Conservation (phyloP, 768 basidiomycete genomes). For the Asterophora parasitica region DNA sequence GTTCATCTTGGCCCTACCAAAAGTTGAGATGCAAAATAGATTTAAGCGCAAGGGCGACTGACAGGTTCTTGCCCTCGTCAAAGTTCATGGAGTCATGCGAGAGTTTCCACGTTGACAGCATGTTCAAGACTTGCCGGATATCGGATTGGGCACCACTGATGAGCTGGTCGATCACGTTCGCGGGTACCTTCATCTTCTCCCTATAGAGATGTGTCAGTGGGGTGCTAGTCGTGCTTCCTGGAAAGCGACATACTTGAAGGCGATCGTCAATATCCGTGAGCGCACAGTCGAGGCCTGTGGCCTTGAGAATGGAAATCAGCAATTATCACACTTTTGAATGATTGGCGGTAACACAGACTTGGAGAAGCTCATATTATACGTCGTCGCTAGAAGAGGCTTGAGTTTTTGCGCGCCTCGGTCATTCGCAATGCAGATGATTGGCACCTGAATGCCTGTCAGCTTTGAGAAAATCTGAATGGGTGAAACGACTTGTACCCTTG, state of each 20-base stretch:
- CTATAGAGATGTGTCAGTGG: constrained; percentile 30
- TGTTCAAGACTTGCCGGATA: constrained; percentile 95
- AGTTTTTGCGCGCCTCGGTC: constrained; percentile 85
- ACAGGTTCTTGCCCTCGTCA: constrained; percentile 91
- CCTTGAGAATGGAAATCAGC: constrained; percentile 35
- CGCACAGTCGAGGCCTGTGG: constrained; percentile 74
- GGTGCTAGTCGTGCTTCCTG: not conserved
- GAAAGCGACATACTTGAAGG: constrained; percentile 67
- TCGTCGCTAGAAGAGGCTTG: constrained; percentile 73
- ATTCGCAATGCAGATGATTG: constrained; percentile 97
- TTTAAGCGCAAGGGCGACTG: constrained; percentile 24
- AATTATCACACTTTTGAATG: not conserved
- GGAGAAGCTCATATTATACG: constrained; percentile 72
- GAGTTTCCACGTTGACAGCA: constrained; percentile 97
- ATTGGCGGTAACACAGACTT: constrained; percentile 43
- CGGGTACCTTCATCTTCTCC: constrained; percentile 90
- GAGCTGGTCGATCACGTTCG: constrained; percentile 89
- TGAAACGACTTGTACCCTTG: constrained; percentile 49
- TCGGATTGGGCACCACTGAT: constrained; percentile 88
- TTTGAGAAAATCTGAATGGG: not conserved
- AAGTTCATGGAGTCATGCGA: constrained; percentile 78
- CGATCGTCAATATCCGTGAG: constrained; percentile 82
- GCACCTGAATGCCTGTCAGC: constrained; percentile 52
- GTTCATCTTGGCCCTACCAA: constrained; percentile 72
- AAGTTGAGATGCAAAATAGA: not conserved